Base-by-base conservation (phyloP, 768 basidiomycete genomes). In the Hericium erinaceus region DNA sequence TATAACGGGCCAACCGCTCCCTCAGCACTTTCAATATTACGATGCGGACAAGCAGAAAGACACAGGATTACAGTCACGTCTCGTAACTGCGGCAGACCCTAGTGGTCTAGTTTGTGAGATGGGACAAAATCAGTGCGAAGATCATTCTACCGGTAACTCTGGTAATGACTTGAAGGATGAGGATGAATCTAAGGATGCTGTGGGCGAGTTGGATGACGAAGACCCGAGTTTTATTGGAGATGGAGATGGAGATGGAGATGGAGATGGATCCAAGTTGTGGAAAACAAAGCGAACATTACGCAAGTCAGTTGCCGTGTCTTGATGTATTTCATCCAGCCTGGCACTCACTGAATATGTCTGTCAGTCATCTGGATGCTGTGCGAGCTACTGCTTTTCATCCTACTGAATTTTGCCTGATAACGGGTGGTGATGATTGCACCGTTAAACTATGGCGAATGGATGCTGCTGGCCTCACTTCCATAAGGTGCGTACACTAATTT, bases 381-480 rank as follows among this genome's bases (percentile, higher is more conserved):
- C 84, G 95, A 55, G 86, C 91, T 7, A 75, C 98, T 22, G 85
- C 90, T 0, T 95, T 97, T 79, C 91, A 93, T 66, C 90, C 90
- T 1, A 86, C 76, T 39, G 90, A 92, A 62, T 72, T 92, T 48
- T 86, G 86, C 65, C 74, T 98, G 55, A 94, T 89, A n/a, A 92
- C 89, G 49, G 97, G 88, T 22, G 92, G 94, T 28, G 95, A 98
- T 68, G 97, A 99, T 68, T 90, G 83, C 68, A 94, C 92, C 7
- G 85, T 98, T 56, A 99, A 99, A 71, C 81, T 98, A 54, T 99
- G 97, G 97, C 80, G 91, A 57, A 81, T 92, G 74, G 91, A 95
- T 62, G 80, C 87, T 15, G 74, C 83, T 41, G 78, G 81, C 63
- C 74, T 94, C 58, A 79, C 90, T 33, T 87, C 87, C 46, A 83